phyloP scores from a whole-genome alignment of 176 grass and related monocot species.

The Cymbopogon citratus region DNA sequence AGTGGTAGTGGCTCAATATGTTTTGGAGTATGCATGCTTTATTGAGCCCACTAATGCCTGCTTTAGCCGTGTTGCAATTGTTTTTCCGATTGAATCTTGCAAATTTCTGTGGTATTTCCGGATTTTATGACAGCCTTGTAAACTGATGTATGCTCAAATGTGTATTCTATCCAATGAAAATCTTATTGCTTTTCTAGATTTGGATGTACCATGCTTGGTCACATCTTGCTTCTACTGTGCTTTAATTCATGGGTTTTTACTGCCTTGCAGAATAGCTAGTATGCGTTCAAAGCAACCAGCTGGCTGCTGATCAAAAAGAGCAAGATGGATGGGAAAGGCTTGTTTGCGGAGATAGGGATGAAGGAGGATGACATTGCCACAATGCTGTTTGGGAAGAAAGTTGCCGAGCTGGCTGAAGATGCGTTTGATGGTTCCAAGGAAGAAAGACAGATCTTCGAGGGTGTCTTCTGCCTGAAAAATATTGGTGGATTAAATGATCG shows the following conservation, averaged over 20 bases:
- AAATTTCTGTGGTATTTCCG: background rate
- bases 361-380: conserved; percentile 60
- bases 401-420: conserved; percentile 32
- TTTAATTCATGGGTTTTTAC: background rate
- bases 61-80: background rate
- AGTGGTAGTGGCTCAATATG: background rate
- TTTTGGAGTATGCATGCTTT: background rate
- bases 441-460: conserved; percentile 48
- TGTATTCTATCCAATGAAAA: conserved; percentile 12
- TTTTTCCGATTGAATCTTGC: background rate
- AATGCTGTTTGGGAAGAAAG: conserved; percentile 60
- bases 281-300: background rate
- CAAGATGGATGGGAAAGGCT: conserved; percentile 47
- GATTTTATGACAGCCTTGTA: background rate
- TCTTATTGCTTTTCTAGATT: background rate
- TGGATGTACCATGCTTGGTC: background rate
- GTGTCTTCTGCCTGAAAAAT: conserved; percentile 28
- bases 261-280: background rate
- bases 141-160: background rate
- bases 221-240: background rate
- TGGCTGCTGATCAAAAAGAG: background rate
- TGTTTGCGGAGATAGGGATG: conserved; percentile 43
- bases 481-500: background rate
- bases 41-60: background rate
- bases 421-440: conserved; percentile 44